Percentiles rank a stretch among this genome's conserved stretches.
These are phyloP conservation scores for Russula griseocarnosa DNA, from an alignment of 768 basidiomycete genomes.

Conservation along the genomic window DNA sequence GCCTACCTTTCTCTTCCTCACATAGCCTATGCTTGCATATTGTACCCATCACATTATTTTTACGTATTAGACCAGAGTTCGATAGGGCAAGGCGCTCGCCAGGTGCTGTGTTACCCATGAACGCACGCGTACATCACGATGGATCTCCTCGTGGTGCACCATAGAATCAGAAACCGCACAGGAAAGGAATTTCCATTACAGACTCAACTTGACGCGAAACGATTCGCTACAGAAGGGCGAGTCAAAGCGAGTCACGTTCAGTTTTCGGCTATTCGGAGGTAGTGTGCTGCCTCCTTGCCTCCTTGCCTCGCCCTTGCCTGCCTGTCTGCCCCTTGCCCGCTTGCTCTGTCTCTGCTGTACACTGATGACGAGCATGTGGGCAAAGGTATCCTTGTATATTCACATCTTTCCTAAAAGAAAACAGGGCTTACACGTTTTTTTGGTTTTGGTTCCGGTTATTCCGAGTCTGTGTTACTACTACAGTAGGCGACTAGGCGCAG, in stretches of 20 bases:
- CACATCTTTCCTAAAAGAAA: slow-evolving; percentile 1
- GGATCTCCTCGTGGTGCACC: slow-evolving; percentile 9
- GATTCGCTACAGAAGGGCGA: background rate
- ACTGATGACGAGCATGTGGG: background rate
- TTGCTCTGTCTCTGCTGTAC: no score
- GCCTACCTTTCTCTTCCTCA: background rate
- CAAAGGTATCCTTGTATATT: background rate
- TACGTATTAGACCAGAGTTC: slow-evolving; percentile 19
- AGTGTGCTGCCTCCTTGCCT: background rate
- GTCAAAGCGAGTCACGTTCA: background rate
- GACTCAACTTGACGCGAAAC: background rate
- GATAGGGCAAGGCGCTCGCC: background rate
- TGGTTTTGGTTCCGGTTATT: no score
- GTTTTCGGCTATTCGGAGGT: slow-evolving; percentile 2
- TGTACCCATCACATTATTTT: slow-evolving; percentile 19
- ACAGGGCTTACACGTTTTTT: no score
- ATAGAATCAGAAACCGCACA: slow-evolving; percentile 18
- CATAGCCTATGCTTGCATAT: slow-evolving; percentile 18
- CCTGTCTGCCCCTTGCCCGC: no score
- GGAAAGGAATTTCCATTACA: slow-evolving; percentile 1
- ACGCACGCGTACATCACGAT: slow-evolving; percentile 6
- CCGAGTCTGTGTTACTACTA: no score
- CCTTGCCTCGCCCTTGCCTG: no score
- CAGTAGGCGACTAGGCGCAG: no score
- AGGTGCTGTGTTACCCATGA: background rate